phyloP scores from a whole-genome alignment of 1,284 basidiomycete species.

The Earliella scabrosa region DNA sequence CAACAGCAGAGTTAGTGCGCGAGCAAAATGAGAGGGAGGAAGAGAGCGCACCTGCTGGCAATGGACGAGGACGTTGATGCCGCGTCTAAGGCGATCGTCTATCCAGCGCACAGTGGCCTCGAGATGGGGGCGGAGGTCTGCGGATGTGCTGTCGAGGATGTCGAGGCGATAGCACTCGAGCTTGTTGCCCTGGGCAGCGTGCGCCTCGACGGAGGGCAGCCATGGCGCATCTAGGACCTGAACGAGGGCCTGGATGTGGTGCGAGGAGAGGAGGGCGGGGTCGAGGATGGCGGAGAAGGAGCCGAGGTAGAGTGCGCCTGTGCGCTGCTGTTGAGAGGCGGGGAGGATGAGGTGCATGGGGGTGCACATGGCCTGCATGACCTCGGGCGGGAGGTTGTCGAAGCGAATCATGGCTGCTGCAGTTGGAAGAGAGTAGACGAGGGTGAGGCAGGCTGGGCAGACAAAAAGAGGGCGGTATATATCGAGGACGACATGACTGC shows the following conservation, averaged over 20 bases:
- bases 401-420: constrained; percentile 65
- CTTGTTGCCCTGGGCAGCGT: constrained; percentile 51
- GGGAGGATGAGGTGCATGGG: constrained; percentile 75
- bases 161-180: constrained; percentile 63
- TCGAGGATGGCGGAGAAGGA: constrained; percentile 44
- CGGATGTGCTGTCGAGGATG: constrained; percentile 59
- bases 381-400: constrained; percentile 67
- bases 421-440: background rate
- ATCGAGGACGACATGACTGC: too few species aligned
- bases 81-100: constrained; percentile 48
- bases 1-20: constrained; percentile 13
- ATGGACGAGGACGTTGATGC: constrained; percentile 64
- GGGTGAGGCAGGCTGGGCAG: too few species aligned
- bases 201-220: constrained; percentile 56
- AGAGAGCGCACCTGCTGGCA: constrained; percentile 60
- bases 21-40: constrained; percentile 1
- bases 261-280: constrained; percentile 36
- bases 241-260: constrained; percentile 63
- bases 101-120: constrained; percentile 62
- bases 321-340: constrained; percentile 30
- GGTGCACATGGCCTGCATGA: constrained; percentile 80
- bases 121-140: constrained; percentile 58
- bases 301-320: constrained; percentile 44
- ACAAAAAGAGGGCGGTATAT: too few species aligned
- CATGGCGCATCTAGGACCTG: constrained; percentile 75